Conservation (phyloP, 2,329 filamentous ascomycete species). For the Diplocarpon mali region DNA sequence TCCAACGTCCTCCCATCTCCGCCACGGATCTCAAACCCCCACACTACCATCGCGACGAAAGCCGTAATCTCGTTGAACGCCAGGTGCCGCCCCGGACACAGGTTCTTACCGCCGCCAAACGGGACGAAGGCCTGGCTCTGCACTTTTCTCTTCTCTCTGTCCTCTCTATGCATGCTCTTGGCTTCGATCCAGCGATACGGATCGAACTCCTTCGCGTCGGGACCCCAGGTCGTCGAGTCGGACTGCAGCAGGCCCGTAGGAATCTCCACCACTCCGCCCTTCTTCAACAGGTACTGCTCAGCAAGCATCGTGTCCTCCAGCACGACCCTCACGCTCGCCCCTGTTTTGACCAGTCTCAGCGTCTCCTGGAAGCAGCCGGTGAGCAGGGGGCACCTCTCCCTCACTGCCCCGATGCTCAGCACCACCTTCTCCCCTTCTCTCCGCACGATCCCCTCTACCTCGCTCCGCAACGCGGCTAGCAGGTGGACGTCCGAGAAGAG, state of each 20-base stretch:
- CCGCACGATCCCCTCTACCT: slow-evolving; percentile 20
- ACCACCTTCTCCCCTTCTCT: slow-evolving; percentile 8
- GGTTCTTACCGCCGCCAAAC: slow-evolving; percentile 30
- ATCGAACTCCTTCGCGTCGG: slow-evolving; percentile 32
- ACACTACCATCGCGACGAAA: slow-evolving; percentile 25
- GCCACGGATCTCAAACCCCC: slow-evolving; percentile 25
- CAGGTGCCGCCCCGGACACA: slow-evolving; percentile 30
- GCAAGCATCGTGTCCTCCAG: slow-evolving; percentile 31
- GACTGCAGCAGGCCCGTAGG: slow-evolving; percentile 33
- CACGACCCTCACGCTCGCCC: slow-evolving; percentile 30
- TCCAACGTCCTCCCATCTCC: slow-evolving; percentile 5
- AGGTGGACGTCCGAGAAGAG: slow-evolving; percentile 26
- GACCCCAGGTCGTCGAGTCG: slow-evolving; percentile 32
- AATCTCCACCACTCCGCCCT: slow-evolving; percentile 33
- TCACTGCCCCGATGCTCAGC: slow-evolving; percentile 29
- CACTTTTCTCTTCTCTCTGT: slow-evolving; percentile 8
- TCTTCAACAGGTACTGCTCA: slow-evolving; percentile 33
- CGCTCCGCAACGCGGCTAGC: slow-evolving; percentile 19
- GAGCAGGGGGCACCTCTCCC: slow-evolving; percentile 31
- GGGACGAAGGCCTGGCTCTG: slow-evolving; percentile 23
- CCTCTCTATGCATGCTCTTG: slow-evolving; percentile 7
- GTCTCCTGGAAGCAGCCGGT: slow-evolving; percentile 34
- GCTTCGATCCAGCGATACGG: slow-evolving; percentile 30
- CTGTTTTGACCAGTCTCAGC: slow-evolving; percentile 31
- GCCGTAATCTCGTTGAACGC: slow-evolving; percentile 30